A percentile compares a stretch with the other conserved stretches of the same genome.
Conservation (phyloP, 805 yeast species). For the Ogataea wickerhamii region DNA sequence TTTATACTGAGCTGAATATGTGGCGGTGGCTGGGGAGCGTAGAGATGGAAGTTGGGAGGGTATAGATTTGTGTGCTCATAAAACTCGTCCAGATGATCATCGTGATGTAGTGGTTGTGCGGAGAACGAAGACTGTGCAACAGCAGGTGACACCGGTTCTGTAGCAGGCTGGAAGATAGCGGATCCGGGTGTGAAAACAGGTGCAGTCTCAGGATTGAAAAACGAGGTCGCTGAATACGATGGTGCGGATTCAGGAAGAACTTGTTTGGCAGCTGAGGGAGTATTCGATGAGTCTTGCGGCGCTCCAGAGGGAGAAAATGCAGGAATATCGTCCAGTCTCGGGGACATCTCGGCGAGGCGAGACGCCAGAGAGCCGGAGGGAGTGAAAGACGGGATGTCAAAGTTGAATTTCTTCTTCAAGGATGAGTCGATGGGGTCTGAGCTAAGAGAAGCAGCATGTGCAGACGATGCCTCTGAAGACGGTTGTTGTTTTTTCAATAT, state of each 20-base stretch:
- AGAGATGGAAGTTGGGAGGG: constrained; percentile 77
- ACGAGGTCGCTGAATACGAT: constrained; percentile 3
- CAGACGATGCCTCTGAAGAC: constrained; percentile 2
- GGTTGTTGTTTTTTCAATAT: neutral
- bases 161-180: constrained; percentile 18
- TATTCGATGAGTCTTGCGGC: neutral
- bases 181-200: constrained; percentile 30
- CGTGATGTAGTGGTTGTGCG: constrained; percentile 2
- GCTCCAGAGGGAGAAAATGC: constrained; percentile 42
- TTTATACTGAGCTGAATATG: constrained; percentile 55
- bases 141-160: constrained; percentile 33
- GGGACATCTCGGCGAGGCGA: constrained; percentile 46
- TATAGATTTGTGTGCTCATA: constrained; percentile 36
- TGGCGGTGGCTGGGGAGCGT: constrained; percentile 88
- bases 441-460: constrained; percentile 1
- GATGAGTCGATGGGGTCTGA: constrained; percentile 15
- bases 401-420: constrained; percentile 45
- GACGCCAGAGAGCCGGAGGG: constrained; percentile 35
- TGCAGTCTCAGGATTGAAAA: constrained; percentile 31
- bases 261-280: constrained; percentile 2
- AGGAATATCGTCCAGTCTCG: constrained; percentile 45
- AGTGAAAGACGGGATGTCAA: constrained; percentile 52
- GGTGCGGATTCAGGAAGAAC: neutral
- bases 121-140: constrained; percentile 9
- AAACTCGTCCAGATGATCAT: constrained; percentile 10